These are phyloP conservation scores for Kwoniella mangroviensis DNA, from an alignment of 768 basidiomycete species.

Conservation along the genomic window DNA sequence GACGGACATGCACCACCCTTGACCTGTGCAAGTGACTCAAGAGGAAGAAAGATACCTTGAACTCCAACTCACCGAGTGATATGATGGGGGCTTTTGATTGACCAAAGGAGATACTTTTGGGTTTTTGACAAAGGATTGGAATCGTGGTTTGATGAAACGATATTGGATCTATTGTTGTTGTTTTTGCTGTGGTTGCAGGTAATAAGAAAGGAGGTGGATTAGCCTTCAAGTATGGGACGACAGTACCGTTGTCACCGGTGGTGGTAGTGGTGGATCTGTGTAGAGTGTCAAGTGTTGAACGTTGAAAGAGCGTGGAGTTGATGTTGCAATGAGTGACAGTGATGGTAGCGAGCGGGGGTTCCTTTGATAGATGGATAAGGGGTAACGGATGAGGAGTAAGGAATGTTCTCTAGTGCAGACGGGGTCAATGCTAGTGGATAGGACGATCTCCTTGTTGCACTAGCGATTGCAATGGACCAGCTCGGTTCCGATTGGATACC, in stretches of 20 bases:
- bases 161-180: not conserved
- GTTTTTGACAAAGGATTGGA: not conserved
- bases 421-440: not conserved
- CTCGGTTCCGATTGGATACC: conserved; percentile 1
- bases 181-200: not conserved
- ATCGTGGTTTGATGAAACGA: not conserved
- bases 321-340: not conserved
- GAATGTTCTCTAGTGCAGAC: not conserved
- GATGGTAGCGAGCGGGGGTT: not conserved
- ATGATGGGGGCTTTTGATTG: not conserved
- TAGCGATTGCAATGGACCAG: not conserved
- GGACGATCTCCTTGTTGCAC: no score
- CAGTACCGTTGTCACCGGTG: no score
- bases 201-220: not conserved
- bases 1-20: no score
- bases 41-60: no score
- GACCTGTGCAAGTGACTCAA: no score
- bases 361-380: not conserved
- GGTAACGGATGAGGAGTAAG: not conserved
- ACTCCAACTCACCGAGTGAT: not conserved
- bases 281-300: no score
- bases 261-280: no score
- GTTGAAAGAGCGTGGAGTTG: not conserved
- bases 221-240: no score
- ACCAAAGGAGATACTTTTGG: not conserved